Evolutionary conservation across 371 early-diverging fungal species (phyloP), one percentile per base, ranked within the genome.

Genomic region (Mucor piriformis): DNA sequence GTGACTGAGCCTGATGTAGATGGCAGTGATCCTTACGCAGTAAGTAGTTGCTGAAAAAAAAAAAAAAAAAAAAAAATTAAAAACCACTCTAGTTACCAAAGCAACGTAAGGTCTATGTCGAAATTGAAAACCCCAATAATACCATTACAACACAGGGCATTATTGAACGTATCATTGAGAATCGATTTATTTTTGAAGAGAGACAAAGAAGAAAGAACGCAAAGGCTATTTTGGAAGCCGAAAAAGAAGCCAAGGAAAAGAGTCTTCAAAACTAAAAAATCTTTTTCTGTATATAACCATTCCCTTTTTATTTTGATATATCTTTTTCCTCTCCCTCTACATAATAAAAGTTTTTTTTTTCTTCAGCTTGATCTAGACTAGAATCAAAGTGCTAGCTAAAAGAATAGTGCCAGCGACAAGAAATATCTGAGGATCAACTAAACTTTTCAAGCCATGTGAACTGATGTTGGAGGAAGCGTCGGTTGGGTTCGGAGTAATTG

Each of bases 141-240:
- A 82, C 87, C 46, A 79, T 94, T 54, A 92, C 94, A 16, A 95
- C 96, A 16, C 84, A 88, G 35, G 80, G 84, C 6, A 94, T 96
- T 57, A 91, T 96, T 66, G 80, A 86, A 52, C 88, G 96, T 48
- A 95, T 96, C 69, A 87, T 95, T 58, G 86, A 84, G 37, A 89
- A 93, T 67, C 86, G 94, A 52, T 74, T 88, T 59, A 62, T 88
- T 10, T 85, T 74, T 61, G 86, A 87, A 69, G 89, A 87, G 67
- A 86, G 91, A 60, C 91, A 90, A 73, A 83, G 82, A 34, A 79
- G 88, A 66, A 90, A 90, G 75, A 82, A 79, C 42, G 82, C 79
- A 50, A 90, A 90, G 73, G 87, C 89, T 3, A 35, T 73, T 10
- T 51, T 84, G 25, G 91, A 90, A 61, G 77, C 80, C 43, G 85